Conservation (phyloP, 768 basidiomycete species). For the Artomyces pyxidatus region DNA sequence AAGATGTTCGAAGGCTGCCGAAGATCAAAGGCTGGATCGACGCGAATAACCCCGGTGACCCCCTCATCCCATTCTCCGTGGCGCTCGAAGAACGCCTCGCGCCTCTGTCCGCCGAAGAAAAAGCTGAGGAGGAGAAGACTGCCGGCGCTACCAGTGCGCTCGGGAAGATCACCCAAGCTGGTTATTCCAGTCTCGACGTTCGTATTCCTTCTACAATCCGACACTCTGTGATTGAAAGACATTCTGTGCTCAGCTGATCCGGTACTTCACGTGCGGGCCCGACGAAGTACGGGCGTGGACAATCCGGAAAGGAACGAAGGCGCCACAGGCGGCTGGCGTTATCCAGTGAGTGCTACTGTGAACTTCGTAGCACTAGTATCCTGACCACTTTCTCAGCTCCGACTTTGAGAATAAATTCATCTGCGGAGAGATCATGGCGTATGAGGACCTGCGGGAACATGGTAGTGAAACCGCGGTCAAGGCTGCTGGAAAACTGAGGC, state of each 20-base stretch:
- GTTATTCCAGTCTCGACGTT: conserved; percentile 81
- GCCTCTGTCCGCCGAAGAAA: conserved; percentile 53
- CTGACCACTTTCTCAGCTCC: conserved; percentile 39
- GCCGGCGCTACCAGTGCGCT: conserved; percentile 69
- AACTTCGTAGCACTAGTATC: too few species aligned
- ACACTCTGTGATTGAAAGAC: background rate
- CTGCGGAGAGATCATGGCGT: conserved; percentile 95
- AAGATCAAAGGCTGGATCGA: conserved; percentile 99
- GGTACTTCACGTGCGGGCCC: conserved; percentile 96
- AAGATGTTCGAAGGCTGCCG: conserved; percentile 77
- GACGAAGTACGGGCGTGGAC: conserved; percentile 99
- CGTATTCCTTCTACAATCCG: conserved; percentile 18
- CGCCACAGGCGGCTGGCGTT: conserved; percentile 95
- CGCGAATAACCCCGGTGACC: conserved; percentile 90
- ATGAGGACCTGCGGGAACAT: conserved; percentile 82
- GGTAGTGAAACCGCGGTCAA: conserved; percentile 90
- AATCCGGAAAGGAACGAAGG: conserved; percentile 87
- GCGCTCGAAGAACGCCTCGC: conserved; percentile 88
- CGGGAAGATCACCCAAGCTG: conserved; percentile 92
- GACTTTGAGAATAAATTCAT: conserved; percentile 99
- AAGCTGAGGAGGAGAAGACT: conserved; percentile 60
- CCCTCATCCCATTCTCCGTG: conserved; percentile 95
- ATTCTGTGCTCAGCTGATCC: conserved; percentile 55
- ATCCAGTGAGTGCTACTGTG: conserved; percentile 90
- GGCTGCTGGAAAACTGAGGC: conserved; percentile 88